Evolutionary conservation across 2,329 filamentous ascomycete species (phyloP), one percentile per base, ranked within the genome.

Genomic region (Botrytis cinerea): DNA sequence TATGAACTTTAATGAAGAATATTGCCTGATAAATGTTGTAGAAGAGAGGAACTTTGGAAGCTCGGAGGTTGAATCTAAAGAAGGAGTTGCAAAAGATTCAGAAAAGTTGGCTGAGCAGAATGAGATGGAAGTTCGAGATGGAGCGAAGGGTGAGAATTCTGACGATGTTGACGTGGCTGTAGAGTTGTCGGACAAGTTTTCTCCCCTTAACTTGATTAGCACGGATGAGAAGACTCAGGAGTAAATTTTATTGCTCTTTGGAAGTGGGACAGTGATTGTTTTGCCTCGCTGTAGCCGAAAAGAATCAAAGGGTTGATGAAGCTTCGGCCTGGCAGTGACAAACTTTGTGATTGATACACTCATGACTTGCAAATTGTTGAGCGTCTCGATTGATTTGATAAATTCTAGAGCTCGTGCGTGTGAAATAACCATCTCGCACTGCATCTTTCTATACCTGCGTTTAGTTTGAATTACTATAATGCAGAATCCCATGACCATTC

Each of bases 371-470:
- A 14, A 9, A 54, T 54, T 4, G 12, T n/a, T 54, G 7, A 12
- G 8, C 4, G 2, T 28, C 25, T 9, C 51, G n/a, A 18, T 54
- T 54, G 6, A 28, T 3, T 28, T 28, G n/a, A 4, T 28, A 54
- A 18, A 0, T 28, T 28, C 1, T 18, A 6, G n/a, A 28, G 14
- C 51, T 54, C 1, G n/a, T 54, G 51, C 6, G 3, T 28, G 14
- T 16, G n/a, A 28, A n/a, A 28, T 8, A 0, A 2, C 51, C 1
- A 28, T 28, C 0, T 54, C 14, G 14, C n/a, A 4, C 2, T 28
- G 5, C 6, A 5, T 8, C 51, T n/a, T 28, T 54, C 2, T 3
- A 54, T 54, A 10, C 12, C 12, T 54, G 14, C 48, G 1, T 54
- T 48, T 25, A 48, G 20, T 7, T 8, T 48, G 18, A 22, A 43